A percentile compares a stretch with the other conserved stretches of the same genome.
phyloP scores from a whole-genome alignment of 805 yeast genomes.

The Candida boleticola region DNA sequence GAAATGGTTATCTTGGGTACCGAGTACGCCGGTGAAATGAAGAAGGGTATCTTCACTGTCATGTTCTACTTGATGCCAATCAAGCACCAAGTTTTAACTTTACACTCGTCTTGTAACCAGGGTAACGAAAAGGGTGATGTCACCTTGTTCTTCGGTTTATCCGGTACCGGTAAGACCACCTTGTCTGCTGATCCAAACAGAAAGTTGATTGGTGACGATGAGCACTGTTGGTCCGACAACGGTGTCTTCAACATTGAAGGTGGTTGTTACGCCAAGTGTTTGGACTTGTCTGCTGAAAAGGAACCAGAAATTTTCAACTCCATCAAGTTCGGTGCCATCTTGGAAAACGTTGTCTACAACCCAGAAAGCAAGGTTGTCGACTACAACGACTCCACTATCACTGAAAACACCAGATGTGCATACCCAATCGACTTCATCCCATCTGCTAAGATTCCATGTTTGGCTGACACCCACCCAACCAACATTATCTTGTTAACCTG shows the following conservation, averaged over 20 bases:
- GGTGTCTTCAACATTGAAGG: conserved; percentile 99
- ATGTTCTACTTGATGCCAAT: conserved; percentile 99
- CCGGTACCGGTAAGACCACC: conserved; percentile 98
- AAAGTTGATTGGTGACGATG: conserved; percentile 94
- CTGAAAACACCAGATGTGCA: conserved; percentile 98
- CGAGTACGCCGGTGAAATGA: conserved; percentile 99
- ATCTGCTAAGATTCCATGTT: conserved; percentile 93
- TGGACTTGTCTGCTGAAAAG: conserved; percentile 83
- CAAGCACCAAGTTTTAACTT: conserved; percentile 83
- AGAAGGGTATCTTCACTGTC: conserved; percentile 97
- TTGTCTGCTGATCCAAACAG: conserved; percentile 95
- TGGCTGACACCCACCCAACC: conserved; percentile 85
- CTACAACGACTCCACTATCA: conserved; percentile 74
- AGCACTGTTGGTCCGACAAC: conserved; percentile 98
- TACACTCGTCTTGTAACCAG: conserved; percentile 94
- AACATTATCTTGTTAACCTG: conserved; percentile 91
- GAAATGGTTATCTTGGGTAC: conserved; percentile 99
- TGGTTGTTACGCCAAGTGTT: conserved; percentile 98
- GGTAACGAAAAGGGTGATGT: conserved; percentile 81
- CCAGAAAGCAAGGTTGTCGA: conserved; percentile 77
- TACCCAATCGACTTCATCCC: conserved; percentile 97
- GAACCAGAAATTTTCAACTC: conserved; percentile 98
- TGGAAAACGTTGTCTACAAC: conserved; percentile 91
- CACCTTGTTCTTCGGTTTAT: conserved; percentile 91
- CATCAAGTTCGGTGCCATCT: conserved; percentile 88